Evolutionary conservation across 2,329 filamentous ascomycete genomes (phyloP).

Genomic region (Didymella arachidicola): DNA sequence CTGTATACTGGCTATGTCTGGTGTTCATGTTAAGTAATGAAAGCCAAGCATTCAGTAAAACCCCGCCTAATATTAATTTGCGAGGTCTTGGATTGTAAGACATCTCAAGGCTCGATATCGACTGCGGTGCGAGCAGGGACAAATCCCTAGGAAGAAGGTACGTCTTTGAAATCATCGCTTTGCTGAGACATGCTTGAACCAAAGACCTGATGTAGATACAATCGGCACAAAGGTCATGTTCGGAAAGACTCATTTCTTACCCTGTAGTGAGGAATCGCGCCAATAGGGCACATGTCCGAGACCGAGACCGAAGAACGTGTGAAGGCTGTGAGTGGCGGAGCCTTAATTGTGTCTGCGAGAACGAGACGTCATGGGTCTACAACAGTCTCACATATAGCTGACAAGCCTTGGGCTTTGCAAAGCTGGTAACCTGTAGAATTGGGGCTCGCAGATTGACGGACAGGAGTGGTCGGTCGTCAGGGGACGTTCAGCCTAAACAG

Average conservation of each 20-base stretch:
- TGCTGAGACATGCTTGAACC: not conserved
- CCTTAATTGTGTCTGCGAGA: not conserved
- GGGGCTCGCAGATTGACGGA: slow-evolving; percentile 4
- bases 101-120: not conserved
- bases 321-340: not conserved
- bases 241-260: not conserved
- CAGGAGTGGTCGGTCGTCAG: not conserved
- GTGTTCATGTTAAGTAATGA: slow-evolving; percentile 8
- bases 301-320: not conserved
- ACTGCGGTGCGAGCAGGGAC: not conserved
- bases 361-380: not conserved
- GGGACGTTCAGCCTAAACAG: slow-evolving; percentile 6
- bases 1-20: slow-evolving; percentile 5
- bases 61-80: slow-evolving; percentile 27
- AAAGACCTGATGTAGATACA: not conserved
- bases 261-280: not conserved
- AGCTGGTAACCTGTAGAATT: slow-evolving; percentile 5
- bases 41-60: slow-evolving; percentile 20
- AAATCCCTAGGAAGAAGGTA: not conserved
- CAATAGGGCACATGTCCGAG: not conserved
- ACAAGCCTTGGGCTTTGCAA: not conserved
- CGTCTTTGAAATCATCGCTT: not conserved
- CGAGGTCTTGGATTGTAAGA: slow-evolving; percentile 14
- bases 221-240: not conserved
- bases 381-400: not conserved